Evolutionary conservation across 768 basidiomycete species (phyloP).

Genomic region (Mycena vulgaris): DNA sequence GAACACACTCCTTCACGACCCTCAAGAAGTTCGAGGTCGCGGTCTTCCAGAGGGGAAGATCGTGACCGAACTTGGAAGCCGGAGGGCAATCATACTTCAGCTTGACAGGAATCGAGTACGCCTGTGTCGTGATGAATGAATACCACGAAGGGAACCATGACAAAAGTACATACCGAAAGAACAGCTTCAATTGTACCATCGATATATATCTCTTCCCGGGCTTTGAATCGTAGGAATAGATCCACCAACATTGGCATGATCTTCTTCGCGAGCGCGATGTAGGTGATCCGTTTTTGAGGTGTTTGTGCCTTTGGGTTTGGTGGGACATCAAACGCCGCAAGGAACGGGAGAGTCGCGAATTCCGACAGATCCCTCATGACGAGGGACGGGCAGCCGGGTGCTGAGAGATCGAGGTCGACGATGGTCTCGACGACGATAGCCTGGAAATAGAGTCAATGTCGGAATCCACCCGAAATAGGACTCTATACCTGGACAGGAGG

Average conservation of each 20-base stretch:
- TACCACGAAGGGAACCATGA: neutral
- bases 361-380: slow-evolving; percentile 89
- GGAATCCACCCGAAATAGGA: slow-evolving; percentile 22
- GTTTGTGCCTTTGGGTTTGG: slow-evolving; percentile 56
- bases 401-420: slow-evolving; percentile 74
- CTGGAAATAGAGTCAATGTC: slow-evolving; percentile 53
- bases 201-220: slow-evolving; percentile 72
- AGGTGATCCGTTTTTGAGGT: slow-evolving; percentile 81
- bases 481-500: slow-evolving; percentile 80
- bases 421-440: slow-evolving; percentile 81
- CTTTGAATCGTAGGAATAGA: slow-evolving; percentile 80
- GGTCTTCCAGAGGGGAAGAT: slow-evolving; percentile 94
- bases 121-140: slow-evolving; percentile 60
- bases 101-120: slow-evolving; percentile 92
- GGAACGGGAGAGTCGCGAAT: slow-evolving; percentile 89
- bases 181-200: slow-evolving; percentile 91
- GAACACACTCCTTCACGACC: slow-evolving; percentile 77
- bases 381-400: slow-evolving; percentile 75
- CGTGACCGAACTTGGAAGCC: slow-evolving; percentile 90
- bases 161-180: slow-evolving; percentile 73
- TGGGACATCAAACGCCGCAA: slow-evolving; percentile 80
- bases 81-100: slow-evolving; percentile 96
- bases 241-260: slow-evolving; percentile 88
- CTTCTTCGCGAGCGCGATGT: slow-evolving; percentile 91
- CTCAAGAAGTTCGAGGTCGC: slow-evolving; percentile 86